A percentile compares a stretch with the other conserved stretches of the same genome.
phyloP scores from a whole-genome alignment of 2,329 filamentous ascomycete species.

The Aspergillus phoenicis region DNA sequence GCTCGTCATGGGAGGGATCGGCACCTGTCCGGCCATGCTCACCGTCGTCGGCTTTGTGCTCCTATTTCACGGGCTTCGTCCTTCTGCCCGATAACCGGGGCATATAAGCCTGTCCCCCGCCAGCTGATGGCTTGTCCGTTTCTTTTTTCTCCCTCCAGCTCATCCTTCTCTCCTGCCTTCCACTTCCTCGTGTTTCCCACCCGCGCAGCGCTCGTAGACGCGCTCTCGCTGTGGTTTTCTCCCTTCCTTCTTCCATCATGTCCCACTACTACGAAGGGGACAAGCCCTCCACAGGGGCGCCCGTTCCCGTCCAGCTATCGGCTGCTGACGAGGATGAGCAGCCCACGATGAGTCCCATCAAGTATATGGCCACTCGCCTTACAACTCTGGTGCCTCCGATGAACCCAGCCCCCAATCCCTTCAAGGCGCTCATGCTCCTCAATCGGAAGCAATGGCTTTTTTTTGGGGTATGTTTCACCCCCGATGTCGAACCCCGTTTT shows the following conservation, averaged over 20 bases:
- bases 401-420: constrained; percentile 57
- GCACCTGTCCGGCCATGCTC: background rate
- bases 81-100: constrained; percentile 3
- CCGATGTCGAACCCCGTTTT: background rate
- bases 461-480: constrained; percentile 45
- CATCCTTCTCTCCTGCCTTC: background rate
- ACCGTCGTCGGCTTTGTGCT: background rate
- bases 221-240: background rate
- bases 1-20: constrained; percentile 9
- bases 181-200: background rate
- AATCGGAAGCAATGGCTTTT: constrained; percentile 63
- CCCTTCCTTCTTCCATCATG: background rate
- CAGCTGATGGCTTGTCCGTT: background rate
- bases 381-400: constrained; percentile 60
- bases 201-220: background rate
- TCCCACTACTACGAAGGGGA: background rate
- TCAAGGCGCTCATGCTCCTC: constrained; percentile 53
- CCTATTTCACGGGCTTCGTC: background rate
- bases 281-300: background rate
- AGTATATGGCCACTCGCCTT: constrained; percentile 57
- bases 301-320: background rate
- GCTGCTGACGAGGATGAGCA: constrained; percentile 12
- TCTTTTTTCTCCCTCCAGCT: background rate
- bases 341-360: constrained; percentile 36
- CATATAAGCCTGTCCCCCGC: background rate